Base-by-base conservation (phyloP, 75 land plant genomes). In the Ceratopteris richardii region DNA sequence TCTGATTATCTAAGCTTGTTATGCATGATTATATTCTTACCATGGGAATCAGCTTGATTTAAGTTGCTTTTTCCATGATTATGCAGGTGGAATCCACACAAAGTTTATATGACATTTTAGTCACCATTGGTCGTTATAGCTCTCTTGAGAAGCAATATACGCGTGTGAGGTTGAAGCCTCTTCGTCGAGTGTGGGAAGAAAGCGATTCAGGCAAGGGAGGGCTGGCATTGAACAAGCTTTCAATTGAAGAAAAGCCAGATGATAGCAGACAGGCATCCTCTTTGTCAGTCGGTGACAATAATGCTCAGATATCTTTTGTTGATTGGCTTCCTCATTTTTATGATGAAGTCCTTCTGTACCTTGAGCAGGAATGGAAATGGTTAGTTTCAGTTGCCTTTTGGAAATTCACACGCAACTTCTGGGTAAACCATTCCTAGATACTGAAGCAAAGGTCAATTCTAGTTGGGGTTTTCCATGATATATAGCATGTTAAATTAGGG, bases 331-430 rank as follows among this genome's bases (percentile, higher is more conserved):
- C 96, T 62, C 77, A 70, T 50, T 94, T 82, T 64, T 90, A 94
- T 57, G 99, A 94, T 72, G 96, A 90, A 58, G 63, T 94, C 66
- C 80, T 94, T 11, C 88, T 94, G 17, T 72, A 77, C 52, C 82
- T 94, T 37, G 96, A 94, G 62, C 99, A 94, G 70, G 99, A 94
- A 72, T 84, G 97, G 85, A 94, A 94, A 63, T 94, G 99, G 96
- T 94, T 77, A 11, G 51, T 25, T 56, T 40, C 42, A 40, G 42
- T 14, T 14, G 9, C 42, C 14, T 40, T 14, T 10, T 40, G 42
- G 14, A 40, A 40, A 9, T 40, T 10, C 42, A 14, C 42, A 10
- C 14, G 42, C 13, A 14, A 40, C 42, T 40, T 40, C 42, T 40
- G 42, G 13, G 13, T 40, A 9, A 40, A 40, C 9, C 14, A 14